Evolutionary conservation across 371 early-diverging fungal species (phyloP), one percentile per base, ranked within the genome.

Genomic region (Smittium culicis): DNA sequence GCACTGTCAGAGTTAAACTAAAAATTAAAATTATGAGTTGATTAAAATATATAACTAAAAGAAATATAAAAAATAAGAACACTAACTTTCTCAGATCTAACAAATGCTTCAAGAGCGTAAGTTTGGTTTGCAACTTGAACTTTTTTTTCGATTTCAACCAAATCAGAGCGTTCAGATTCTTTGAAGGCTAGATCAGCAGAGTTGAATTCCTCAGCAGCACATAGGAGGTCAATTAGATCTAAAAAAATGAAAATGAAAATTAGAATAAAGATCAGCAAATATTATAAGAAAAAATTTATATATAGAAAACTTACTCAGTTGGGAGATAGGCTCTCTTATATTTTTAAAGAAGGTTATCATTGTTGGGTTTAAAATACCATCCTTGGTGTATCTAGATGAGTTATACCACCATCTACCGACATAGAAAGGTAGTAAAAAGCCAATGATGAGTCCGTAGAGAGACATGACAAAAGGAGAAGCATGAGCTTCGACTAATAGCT

Each of bases 331-430:
- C 66, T 94, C 94, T 68, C 88, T 88, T 67, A 94, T 75, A 60
- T 92, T 90, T 72, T 88, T 87, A 71, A 93, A 95, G 79, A 89
- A 94, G 1, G 79, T 70, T 34, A 84, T 88, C 96, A 96, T 97
- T 24, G 96, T 90, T 35, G 75, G 80, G 69, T 91, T 88, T 66
- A 90, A 79, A 65, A 98, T 89, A 69, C 82, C 84, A 74, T 93
- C 93, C 73, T 91, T 91, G 68, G 93, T 93, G 69, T 85, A 85
- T 71, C 86, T 79, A 74, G 88, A 87, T 27, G 92, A 89, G 64
- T 81, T 85, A 79, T 88, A 88, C 98, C 98, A 98, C 98, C 97
- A 96, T 66, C 79, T 81, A 62, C 83, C 93, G 82, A 94, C 84
- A 71, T 82, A 86, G 67, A 84, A 84, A 45, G 98, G 98, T 69